A percentile compares a stretch with the other conserved stretches of the same genome.
phyloP scores from a whole-genome alignment of 306 rosid species.

The Cicer bijugum region DNA sequence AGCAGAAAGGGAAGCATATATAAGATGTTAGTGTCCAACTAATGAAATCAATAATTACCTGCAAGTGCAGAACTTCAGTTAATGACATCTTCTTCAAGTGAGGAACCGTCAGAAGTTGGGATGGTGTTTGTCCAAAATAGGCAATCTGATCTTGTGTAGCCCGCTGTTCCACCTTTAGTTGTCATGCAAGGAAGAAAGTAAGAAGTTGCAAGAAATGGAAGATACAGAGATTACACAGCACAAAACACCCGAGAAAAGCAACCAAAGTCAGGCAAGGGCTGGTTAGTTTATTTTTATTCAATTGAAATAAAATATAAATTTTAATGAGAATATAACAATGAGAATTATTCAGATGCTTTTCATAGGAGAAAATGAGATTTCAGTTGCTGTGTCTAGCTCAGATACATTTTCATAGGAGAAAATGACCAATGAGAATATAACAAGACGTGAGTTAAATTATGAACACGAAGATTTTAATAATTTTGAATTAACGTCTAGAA shows the following conservation, averaged over 20 bases:
- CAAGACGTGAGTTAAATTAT: too few species aligned
- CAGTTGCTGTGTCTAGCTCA: too few species aligned
- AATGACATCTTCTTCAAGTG: constrained; percentile 78
- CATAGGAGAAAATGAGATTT: too few species aligned
- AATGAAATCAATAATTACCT: constrained; percentile 57
- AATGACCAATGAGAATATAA: too few species aligned
- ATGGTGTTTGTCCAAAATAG: constrained; percentile 97
- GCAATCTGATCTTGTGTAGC: constrained; percentile 99
- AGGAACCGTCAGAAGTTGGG: constrained; percentile 90
- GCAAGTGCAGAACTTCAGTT: constrained; percentile 89
- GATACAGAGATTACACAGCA: constrained; percentile 6
- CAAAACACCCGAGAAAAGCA: constrained; percentile 9
- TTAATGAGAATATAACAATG: too few species aligned
- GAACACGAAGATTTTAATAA: too few species aligned
- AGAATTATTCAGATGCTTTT: too few species aligned
- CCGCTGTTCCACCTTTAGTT: constrained; percentile 76
- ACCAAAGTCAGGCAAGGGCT: neutral
- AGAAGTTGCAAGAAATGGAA: constrained; percentile 28
- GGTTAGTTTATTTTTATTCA: neutral
- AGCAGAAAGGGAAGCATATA: constrained; percentile 14
- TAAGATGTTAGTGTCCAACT: constrained; percentile 33
- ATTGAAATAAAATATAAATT: neutral
- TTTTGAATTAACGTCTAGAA: too few species aligned
- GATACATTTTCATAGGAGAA: too few species aligned
- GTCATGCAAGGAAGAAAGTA: constrained; percentile 38